phyloP scores from a whole-genome alignment of 2,329 filamentous ascomycete species.

The Cercospora brassicicola region DNA sequence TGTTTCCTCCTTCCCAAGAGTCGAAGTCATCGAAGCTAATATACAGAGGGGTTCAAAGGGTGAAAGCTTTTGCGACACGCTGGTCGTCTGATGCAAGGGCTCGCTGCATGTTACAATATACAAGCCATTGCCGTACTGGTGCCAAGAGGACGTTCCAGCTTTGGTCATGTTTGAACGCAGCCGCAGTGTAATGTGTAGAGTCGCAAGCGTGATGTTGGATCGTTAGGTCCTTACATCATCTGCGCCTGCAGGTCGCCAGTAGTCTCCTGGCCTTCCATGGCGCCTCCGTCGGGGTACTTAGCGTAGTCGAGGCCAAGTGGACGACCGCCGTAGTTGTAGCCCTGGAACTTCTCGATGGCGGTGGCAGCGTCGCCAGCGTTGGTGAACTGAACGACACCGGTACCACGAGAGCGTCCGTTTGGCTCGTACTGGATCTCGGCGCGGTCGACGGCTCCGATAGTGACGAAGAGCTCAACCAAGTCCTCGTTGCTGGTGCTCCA shows the following conservation, averaged over 20 bases:
- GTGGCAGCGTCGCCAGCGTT: constrained; percentile 80
- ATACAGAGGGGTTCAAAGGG: constrained; percentile 3
- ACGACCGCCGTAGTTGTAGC: constrained; percentile 94
- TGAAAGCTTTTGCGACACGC: constrained; percentile 9
- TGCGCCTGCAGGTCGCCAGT: constrained; percentile 85
- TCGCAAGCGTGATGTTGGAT: constrained; percentile 2
- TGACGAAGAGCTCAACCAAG: constrained; percentile 91
- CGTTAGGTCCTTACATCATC: constrained; percentile 69
- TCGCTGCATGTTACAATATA: constrained; percentile 2
- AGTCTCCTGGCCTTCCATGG: constrained; percentile 79
- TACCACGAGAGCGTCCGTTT: constrained; percentile 90
- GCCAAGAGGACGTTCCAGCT: neutral
- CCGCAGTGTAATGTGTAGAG: neutral
- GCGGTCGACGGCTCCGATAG: constrained; percentile 95
- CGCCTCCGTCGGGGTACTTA: constrained; percentile 78
- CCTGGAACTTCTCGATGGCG: constrained; percentile 93
- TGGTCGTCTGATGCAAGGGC: constrained; percentile 15
- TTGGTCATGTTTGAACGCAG: neutral
- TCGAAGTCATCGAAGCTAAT: constrained; percentile 12
- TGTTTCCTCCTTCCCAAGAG: neutral
- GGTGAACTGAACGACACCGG: constrained; percentile 95
- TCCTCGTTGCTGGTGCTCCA: constrained; percentile 99
- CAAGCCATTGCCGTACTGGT: constrained; percentile 8
- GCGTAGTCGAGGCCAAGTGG: constrained; percentile 91
- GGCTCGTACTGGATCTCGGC: constrained; percentile 99